phyloP scores from a whole-genome alignment of 2,329 filamentous ascomycete genomes.

The Ceratocystis colombiana region DNA sequence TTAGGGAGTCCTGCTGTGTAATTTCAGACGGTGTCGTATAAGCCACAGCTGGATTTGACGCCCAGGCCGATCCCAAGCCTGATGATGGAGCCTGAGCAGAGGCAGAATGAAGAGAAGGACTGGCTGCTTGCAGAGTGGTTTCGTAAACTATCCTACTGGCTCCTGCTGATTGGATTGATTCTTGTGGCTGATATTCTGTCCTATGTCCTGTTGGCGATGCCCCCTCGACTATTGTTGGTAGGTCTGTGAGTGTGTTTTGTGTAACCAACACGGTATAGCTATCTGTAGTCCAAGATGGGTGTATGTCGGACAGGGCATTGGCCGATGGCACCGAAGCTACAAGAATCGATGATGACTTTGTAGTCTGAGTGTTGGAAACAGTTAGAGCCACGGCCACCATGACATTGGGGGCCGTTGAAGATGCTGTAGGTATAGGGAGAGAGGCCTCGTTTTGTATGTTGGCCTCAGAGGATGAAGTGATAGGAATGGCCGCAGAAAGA shows the following conservation, averaged over 20 bases:
- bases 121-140: neutral
- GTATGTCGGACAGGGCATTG: neutral
- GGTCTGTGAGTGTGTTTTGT: neutral
- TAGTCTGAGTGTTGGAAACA: no score
- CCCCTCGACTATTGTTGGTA: neutral
- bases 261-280: neutral
- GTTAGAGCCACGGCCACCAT: no score
- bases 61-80: neutral
- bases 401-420: no score
- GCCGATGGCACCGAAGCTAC: no score
- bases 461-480: no score
- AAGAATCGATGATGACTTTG: no score
- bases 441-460: no score
- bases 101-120: neutral
- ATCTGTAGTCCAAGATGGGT: neutral
- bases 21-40: neutral
- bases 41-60: neutral
- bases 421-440: no score
- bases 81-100: neutral
- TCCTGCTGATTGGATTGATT: neutral
- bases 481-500: no score
- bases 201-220: neutral
- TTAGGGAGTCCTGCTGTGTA: neutral
- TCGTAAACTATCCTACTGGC: no score
- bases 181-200: neutral